Percentiles rank a stretch among this genome's conserved stretches.
Conservation (phyloP, 2,329 filamentous ascomycete genomes). For the Epichloe aotearoae region DNA sequence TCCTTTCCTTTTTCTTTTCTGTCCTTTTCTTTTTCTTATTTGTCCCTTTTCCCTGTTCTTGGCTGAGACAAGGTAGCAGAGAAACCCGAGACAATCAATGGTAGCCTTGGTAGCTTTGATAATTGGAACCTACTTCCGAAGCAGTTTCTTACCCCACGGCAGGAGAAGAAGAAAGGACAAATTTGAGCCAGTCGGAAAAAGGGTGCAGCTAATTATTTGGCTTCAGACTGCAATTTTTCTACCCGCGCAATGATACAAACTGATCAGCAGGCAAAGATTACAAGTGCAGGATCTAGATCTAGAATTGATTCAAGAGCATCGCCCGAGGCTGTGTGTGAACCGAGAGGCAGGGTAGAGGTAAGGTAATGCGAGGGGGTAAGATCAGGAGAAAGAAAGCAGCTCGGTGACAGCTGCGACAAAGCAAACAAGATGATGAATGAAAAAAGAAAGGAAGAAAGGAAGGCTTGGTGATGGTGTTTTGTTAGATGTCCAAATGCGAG, state of each 20-base stretch:
- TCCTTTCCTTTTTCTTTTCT: neutral
- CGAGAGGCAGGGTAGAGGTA: neutral
- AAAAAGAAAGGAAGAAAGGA: too few relatives aligned
- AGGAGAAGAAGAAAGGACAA: slow-evolving; percentile 5
- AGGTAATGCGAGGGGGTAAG: neutral
- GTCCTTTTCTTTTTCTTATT: neutral
- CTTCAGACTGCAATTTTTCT: neutral
- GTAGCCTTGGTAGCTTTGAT: neutral
- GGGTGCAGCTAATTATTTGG: neutral
- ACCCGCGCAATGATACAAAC: neutral
- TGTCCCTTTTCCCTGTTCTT: neutral
- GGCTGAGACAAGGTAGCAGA: neutral
- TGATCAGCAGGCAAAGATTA: neutral
- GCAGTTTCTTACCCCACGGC: neutral
- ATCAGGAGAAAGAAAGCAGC: neutral
- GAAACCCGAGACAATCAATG: neutral
- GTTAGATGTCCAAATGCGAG: too few relatives aligned
- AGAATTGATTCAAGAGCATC: neutral
- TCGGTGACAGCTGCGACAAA: neutral
- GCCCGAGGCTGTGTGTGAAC: neutral
- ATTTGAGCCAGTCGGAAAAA: neutral
- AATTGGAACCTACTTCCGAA: neutral
- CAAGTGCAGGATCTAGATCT: neutral
- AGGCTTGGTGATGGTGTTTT: neutral
- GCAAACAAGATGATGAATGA: neutral